These are phyloP conservation scores for Nemania abortiva DNA, from an alignment of 2,329 filamentous ascomycete genomes.

Conservation along the genomic window DNA sequence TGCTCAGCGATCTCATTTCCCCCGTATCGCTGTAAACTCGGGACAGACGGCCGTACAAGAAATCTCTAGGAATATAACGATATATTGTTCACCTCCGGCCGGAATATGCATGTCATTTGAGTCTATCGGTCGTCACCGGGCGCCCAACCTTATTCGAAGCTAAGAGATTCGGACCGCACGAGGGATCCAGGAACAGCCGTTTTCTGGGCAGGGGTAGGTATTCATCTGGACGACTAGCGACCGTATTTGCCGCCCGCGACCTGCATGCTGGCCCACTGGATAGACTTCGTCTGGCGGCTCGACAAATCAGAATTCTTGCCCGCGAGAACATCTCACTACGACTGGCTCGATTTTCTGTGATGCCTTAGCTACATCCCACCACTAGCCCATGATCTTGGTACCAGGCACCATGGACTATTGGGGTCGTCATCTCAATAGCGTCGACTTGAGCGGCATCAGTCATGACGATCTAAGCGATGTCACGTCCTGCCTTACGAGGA, in stretches of 20 bases:
- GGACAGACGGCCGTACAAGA: background rate
- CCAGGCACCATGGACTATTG: slow-evolving; percentile 18
- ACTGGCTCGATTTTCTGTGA: slow-evolving; percentile 39
- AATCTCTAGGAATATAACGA: background rate
- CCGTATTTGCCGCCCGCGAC: slow-evolving; percentile 46
- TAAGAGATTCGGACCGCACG: slow-evolving; percentile 24
- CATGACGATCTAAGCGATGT: slow-evolving; percentile 27
- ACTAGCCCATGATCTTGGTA: slow-evolving; percentile 22
- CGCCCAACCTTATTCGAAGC: background rate
- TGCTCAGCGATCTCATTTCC: background rate
- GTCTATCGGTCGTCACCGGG: slow-evolving; percentile 7
- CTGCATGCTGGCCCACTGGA: slow-evolving; percentile 38
- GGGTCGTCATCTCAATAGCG: slow-evolving; percentile 17
- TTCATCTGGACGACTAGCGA: slow-evolving; percentile 27
- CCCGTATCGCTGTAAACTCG: background rate
- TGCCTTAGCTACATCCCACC: slow-evolving; percentile 16
- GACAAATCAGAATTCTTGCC: slow-evolving; percentile 45
- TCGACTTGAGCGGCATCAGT: slow-evolving; percentile 21
- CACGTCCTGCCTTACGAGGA: slow-evolving; percentile 19
- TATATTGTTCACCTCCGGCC: background rate
- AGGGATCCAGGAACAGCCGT: slow-evolving; percentile 32
- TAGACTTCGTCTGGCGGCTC: slow-evolving; percentile 24
- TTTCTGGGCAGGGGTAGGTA: slow-evolving; percentile 27
- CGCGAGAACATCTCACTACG: slow-evolving; percentile 10
- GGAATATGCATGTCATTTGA: background rate